Evolutionary conservation across 345 rosid genomes (phyloP).

Genomic region (Pseudoturritis turrita): DNA sequence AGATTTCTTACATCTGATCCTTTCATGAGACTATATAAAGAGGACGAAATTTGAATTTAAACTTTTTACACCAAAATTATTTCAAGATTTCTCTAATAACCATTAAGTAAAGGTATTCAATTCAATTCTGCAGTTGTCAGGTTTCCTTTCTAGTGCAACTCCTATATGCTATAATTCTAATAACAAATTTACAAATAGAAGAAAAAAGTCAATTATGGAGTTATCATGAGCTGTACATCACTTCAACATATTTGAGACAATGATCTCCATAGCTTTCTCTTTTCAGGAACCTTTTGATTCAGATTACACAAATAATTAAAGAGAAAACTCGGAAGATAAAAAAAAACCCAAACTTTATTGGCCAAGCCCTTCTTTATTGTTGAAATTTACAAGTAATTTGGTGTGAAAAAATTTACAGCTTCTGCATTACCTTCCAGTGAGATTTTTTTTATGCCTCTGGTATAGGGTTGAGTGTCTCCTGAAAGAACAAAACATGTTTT

Average conservation of each 20-base stretch:
- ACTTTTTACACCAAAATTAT: too few relatives aligned
- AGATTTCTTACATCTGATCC: too few relatives aligned
- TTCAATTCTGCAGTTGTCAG: background rate
- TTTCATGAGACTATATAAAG: too few relatives aligned
- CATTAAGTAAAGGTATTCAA: background rate
- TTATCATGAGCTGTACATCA: constrained; percentile 27
- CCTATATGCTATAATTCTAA: background rate
- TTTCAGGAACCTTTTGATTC: constrained; percentile 11
- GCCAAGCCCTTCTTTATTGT: constrained; percentile 3
- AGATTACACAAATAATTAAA: constrained; percentile 13
- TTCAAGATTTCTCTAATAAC: too few relatives aligned
- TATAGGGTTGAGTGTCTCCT: constrained; percentile 35
- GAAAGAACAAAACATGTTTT: constrained; percentile 19
- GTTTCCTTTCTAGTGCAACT: background rate
- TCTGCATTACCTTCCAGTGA: background rate
- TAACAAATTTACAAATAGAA: background rate
- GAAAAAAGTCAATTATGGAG: background rate
- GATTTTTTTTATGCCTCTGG: constrained; percentile 30
- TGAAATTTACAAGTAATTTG: constrained; percentile 24
- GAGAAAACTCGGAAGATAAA: background rate
- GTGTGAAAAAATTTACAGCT: constrained; percentile 13
- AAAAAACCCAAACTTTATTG: background rate
- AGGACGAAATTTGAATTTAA: too few relatives aligned
- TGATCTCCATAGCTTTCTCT: constrained; percentile 20
- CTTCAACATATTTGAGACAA: constrained; percentile 10